Conservation (phyloP, 352 stramenopile species). For the Thalassiosira mediterranea region DNA sequence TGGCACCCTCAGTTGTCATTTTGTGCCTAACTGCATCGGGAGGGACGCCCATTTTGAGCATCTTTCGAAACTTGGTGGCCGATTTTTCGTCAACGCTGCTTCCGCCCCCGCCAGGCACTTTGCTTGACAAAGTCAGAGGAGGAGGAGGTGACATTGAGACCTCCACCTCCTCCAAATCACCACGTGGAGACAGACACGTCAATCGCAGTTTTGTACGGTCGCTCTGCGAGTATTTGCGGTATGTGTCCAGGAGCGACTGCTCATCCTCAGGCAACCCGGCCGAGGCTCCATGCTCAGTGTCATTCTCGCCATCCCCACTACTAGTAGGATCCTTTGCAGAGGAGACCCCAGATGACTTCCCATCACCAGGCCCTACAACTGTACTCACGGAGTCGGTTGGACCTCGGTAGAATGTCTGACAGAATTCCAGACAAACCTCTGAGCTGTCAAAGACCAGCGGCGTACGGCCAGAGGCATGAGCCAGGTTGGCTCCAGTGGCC, state of each 20-base stretch:
- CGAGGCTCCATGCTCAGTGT: slow-evolving; percentile 8
- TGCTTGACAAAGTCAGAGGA: no score
- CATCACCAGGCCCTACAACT: no score
- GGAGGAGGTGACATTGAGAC: slow-evolving; percentile 16
- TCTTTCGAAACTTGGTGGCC: slow-evolving; percentile 68
- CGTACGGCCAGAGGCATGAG: slow-evolving; percentile 45
- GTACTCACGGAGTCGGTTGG: background rate
- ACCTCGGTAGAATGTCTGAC: slow-evolving; percentile 65
- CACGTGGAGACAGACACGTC: slow-evolving; percentile 37
- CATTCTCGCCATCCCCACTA: background rate
- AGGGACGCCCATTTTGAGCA: slow-evolving; percentile 79
- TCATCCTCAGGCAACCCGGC: slow-evolving; percentile 64
- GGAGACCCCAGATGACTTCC: background rate
- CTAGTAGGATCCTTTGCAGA: slow-evolving; percentile 7
- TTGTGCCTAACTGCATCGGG: slow-evolving; percentile 71
- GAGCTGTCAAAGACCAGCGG: slow-evolving; percentile 64
- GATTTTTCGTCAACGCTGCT: slow-evolving; percentile 43
- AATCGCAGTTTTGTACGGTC: slow-evolving; percentile 45
- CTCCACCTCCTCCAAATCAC: slow-evolving; percentile 48
- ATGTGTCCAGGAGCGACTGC: slow-evolving; percentile 65
- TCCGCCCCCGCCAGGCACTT: no score
- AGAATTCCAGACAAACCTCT: slow-evolving; percentile 71
- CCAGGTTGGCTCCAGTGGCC: slow-evolving; percentile 56
- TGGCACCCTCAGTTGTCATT: slow-evolving; percentile 67
- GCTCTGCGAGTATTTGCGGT: slow-evolving; percentile 51